Base-by-base conservation (phyloP, 495 filamentous ascomycete species). In the Hypoxylon cercidicola region DNA sequence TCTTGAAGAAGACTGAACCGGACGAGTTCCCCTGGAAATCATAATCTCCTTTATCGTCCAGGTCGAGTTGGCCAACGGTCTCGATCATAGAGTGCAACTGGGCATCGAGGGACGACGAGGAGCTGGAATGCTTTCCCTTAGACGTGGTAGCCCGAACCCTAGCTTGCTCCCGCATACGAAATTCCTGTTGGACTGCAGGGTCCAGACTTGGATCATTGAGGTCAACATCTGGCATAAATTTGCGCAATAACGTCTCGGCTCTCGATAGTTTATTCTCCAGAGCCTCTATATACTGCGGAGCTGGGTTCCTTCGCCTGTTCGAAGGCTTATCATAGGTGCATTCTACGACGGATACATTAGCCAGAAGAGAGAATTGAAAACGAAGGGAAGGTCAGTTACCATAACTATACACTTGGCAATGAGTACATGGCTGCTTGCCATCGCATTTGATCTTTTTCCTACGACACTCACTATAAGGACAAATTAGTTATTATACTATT, bases 371-470 rank as follows among this genome's bases (percentile, higher is more conserved):
- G 48, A 61, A 44, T 35, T 47, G 40, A 6, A 12, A 54, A 48
- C 34, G 32, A 4, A 23, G 51, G 49, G 39, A 47, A 53, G 41
- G 75, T 85, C 25, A 7, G 7, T 77, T 85, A 99, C 95, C 95
- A 81, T 98, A 99, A 76, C 91, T 96, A 77, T 99, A 98, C 35
- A 97, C 92, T 6, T 93, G 96, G 77, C 95, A 99, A 75, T 97
- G 95, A 1, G 95, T 97, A 76, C 95, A 99, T 8, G 95, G 96
- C 75, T 97, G 93, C 78, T 96, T 96, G 57, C 95, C 95, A 72
- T 97, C 94, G 71, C 94, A 98, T 76, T 97, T 99, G 75, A 98
- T 97, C 77, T 99, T 99, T 78, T 99, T 99, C 67, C 95, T 83
- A 46, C 95, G 85, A 72, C 93, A 99, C 74, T 99, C 96, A 73